Conservation (phyloP, 768 basidiomycete genomes). For the Pholiota microspora region DNA sequence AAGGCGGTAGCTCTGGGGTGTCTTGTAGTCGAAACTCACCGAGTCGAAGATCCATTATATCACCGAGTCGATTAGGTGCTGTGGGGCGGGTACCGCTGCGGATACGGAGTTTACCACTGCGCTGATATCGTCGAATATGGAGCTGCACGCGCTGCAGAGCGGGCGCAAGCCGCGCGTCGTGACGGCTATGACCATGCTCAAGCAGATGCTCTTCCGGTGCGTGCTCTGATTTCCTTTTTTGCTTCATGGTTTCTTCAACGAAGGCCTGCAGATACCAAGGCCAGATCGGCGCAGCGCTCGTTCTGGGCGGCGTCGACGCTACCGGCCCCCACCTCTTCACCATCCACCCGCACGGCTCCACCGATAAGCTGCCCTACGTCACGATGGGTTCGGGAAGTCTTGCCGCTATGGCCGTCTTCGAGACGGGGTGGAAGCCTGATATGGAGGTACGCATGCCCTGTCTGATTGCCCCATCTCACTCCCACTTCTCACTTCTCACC, state of each 20-base stretch:
- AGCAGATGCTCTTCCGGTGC: conserved; percentile 92
- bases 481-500: background rate
- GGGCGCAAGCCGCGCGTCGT: conserved; percentile 92
- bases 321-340: conserved; percentile 96
- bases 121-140: conserved; percentile 94
- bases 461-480: background rate
- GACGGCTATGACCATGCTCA: conserved; percentile 98
- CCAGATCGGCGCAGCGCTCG: conserved; percentile 90
- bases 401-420: conserved; percentile 98
- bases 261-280: conserved; percentile 90
- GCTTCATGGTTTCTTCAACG: background rate
- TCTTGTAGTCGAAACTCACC: too few species aligned
- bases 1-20: too few species aligned
- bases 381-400: conserved; percentile 97
- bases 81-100: conserved; percentile 98
- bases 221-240: conserved; percentile 10
- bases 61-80: conserved; percentile 93
- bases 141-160: conserved; percentile 86
- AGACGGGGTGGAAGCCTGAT: conserved; percentile 77
- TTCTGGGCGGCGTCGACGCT: conserved; percentile 93
- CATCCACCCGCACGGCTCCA: conserved; percentile 94
- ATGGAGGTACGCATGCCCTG: conserved; percentile 61
- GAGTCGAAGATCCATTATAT: conserved; percentile 99
- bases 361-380: conserved; percentile 97
- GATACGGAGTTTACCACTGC: conserved; percentile 96